A percentile compares a stretch with the other conserved stretches of the same genome.
These are phyloP conservation scores for Aspergillus heteromorphus DNA, from an alignment of 495 filamentous ascomycete genomes.

Conservation along the genomic window DNA sequence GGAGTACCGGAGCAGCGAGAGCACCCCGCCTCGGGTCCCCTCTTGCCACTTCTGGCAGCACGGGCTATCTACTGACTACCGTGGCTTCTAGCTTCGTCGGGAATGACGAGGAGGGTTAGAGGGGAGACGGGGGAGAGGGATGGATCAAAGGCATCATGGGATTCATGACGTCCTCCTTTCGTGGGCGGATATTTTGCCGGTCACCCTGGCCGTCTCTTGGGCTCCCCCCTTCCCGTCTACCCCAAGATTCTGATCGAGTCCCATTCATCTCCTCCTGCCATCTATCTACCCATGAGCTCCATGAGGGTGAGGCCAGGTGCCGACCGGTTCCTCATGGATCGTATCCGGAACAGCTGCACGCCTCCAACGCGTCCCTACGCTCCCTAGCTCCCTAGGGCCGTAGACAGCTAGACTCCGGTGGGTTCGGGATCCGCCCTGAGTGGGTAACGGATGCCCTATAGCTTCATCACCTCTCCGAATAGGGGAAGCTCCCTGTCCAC, in stretches of 20 bases:
- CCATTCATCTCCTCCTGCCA: too few species aligned
- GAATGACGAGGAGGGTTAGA: not conserved
- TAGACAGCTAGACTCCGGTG: conserved; percentile 2
- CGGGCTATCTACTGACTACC: not conserved
- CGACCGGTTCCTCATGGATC: conserved; percentile 17
- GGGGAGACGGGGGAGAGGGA: not conserved
- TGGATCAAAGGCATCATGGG: not conserved
- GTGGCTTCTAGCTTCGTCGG: not conserved
- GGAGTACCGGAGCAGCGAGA: not conserved
- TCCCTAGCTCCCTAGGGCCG: not conserved
- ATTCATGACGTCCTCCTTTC: not conserved
- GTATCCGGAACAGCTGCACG: conserved; percentile 3
- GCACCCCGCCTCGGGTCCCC: conserved; percentile 4
- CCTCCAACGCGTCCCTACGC: conserved; percentile 11
- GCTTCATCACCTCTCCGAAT: conserved; percentile 12
- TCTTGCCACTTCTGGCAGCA: not conserved
- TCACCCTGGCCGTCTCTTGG: not conserved
- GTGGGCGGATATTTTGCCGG: not conserved
- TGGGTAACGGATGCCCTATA: conserved; percentile 17
- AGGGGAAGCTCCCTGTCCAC: conserved; percentile 3
- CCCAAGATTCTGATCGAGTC: too few species aligned
- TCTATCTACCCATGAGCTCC: too few species aligned
- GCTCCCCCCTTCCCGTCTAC: not conserved
- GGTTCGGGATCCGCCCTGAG: conserved; percentile 17
- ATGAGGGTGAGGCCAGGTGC: too few species aligned